A percentile compares a stretch with the other conserved stretches of the same genome.
Conservation (phyloP, 495 filamentous ascomycete genomes). For the Xylaria nigripes region DNA sequence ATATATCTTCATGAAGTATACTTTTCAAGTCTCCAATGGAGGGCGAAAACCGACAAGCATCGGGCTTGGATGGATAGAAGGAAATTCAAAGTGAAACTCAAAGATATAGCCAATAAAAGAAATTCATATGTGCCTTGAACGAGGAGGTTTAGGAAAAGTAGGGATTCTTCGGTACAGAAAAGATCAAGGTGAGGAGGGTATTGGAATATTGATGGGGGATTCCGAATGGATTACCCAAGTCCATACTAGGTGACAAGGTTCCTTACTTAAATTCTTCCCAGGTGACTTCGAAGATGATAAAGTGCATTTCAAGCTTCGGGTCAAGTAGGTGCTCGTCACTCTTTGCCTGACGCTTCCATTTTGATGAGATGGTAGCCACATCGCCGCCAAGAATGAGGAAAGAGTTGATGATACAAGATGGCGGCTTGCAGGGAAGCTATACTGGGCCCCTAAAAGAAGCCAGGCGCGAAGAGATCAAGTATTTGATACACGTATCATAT, state of each 20-base stretch:
- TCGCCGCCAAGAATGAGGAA: background rate
- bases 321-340: background rate
- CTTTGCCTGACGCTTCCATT: background rate
- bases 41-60: background rate
- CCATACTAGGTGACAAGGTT: background rate
- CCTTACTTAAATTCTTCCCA: no score
- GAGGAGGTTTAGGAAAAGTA: constrained; percentile 2
- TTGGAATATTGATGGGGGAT: background rate
- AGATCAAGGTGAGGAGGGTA: background rate
- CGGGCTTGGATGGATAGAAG: background rate
- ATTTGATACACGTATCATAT: no score
- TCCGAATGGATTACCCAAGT: no score
- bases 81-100: background rate
- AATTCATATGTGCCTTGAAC: background rate
- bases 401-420: background rate
- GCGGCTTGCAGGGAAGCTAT: background rate
- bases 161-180: background rate
- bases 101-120: background rate
- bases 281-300: no score
- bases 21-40: background rate
- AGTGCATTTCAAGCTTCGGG: background rate
- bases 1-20: background rate
- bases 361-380: background rate
- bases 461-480: no score
- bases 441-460: background rate